phyloP scores from a whole-genome alignment of 208 protist genomes.

The Wallacemonas sp. region DNA sequence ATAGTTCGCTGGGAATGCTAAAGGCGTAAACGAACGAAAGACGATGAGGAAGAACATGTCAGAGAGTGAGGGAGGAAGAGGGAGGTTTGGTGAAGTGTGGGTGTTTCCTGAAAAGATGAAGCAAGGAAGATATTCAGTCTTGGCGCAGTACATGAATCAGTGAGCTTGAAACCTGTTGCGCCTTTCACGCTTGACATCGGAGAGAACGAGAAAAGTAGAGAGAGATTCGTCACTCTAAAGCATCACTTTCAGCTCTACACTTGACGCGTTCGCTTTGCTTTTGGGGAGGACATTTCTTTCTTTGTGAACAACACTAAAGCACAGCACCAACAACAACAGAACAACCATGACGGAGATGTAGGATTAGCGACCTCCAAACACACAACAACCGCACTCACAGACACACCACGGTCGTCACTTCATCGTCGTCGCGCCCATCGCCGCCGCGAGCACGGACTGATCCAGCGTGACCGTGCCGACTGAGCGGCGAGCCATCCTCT shows the following conservation, averaged over 20 bases:
- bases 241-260: no score
- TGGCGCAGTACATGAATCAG: no score
- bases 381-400: not conserved
- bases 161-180: not conserved
- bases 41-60: not conserved
- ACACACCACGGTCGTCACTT: not conserved
- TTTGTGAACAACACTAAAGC: not conserved
- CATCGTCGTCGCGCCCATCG: slow-evolving; percentile 76
- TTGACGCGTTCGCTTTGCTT: no score
- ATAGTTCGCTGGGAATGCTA: no score
- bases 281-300: no score
- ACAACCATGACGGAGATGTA: slow-evolving; percentile 2
- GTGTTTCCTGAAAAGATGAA: slow-evolving; percentile 9
- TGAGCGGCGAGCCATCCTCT: slow-evolving; percentile 92
- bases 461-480: slow-evolving; percentile 93
- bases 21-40: no score
- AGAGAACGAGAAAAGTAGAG: no score
- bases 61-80: slow-evolving; percentile 12
- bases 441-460: slow-evolving; percentile 91
- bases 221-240: no score
- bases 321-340: slow-evolving; percentile 7
- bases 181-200: no score
- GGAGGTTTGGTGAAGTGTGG: slow-evolving; percentile 7
- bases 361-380: no score
- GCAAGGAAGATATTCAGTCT: slow-evolving; percentile 21